Conservation (phyloP, 305 asterid species). For the Fraxinus paxiana region DNA sequence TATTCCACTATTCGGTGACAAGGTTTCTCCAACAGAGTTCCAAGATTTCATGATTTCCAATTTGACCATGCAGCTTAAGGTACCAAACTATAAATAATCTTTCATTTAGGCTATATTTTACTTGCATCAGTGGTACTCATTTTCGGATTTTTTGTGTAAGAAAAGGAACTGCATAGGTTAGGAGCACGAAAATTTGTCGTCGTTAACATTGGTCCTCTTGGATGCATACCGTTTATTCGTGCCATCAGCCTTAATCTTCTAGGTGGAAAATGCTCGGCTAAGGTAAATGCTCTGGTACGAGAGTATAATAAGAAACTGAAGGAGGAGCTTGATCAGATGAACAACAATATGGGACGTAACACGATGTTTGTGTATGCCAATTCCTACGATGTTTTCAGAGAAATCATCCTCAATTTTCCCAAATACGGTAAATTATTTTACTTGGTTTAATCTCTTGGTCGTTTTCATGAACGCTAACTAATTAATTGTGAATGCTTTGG, state of each 20-base stretch:
- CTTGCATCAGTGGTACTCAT: background rate
- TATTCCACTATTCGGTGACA: conserved; percentile 23
- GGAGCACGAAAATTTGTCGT: conserved; percentile 45
- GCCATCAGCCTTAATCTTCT: conserved; percentile 19
- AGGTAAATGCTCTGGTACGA: conserved; percentile 21
- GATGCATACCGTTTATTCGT: conserved; percentile 29
- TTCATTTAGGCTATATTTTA: background rate
- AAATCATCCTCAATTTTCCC: conserved; percentile 28
- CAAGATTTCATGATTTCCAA: conserved; percentile 45
- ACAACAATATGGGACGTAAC: conserved; percentile 26
- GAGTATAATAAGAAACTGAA: conserved; percentile 27
- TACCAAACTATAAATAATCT: background rate
- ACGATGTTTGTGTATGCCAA: conserved; percentile 34
- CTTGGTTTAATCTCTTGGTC: background rate
- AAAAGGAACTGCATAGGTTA: conserved; percentile 33
- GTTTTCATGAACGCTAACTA: background rate
- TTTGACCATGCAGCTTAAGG: conserved; percentile 41
- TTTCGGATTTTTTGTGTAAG: background rate
- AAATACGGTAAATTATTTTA: conserved; percentile 26
- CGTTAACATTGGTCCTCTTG: conserved; percentile 37
- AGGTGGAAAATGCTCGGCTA: conserved; percentile 18
- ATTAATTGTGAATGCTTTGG: background rate
- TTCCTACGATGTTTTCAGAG: conserved; percentile 33
- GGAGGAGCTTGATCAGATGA: conserved; percentile 27
- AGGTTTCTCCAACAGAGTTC: conserved; percentile 33